Percentiles rank a stretch among this genome's conserved stretches.
These are phyloP conservation scores for Parmales sp. DNA, from an alignment of 108 stramenopile genomes.

Conservation along the genomic window DNA sequence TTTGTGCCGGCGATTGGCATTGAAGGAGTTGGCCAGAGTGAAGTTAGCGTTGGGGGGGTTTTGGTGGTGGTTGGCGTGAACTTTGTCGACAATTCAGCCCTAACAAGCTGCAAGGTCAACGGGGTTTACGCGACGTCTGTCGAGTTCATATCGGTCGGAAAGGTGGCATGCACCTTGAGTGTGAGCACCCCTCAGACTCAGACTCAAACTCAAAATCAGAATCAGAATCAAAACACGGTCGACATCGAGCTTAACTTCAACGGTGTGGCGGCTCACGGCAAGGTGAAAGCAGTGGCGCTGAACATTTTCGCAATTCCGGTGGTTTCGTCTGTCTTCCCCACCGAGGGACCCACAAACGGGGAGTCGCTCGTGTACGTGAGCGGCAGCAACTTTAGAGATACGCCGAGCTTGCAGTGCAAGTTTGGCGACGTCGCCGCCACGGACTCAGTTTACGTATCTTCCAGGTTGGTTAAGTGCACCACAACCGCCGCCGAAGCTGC, in stretches of 20 bases:
- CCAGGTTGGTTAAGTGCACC: neutral
- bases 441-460: neutral
- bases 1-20: neutral
- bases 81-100: neutral
- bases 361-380: neutral
- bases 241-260: neutral
- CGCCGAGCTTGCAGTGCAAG: neutral
- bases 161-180: neutral
- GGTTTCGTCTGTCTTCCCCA: neutral
- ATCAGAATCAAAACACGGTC: neutral
- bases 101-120: neutral
- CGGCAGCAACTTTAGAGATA: constrained; percentile 6
- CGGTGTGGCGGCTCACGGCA: neutral
- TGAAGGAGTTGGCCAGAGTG: neutral
- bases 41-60: neutral
- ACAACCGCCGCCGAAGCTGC: no score
- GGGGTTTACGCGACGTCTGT: neutral
- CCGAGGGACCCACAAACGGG: neutral
- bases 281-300: neutral
- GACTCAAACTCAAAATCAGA: neutral
- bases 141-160: neutral
- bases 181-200: no score
- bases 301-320: neutral
- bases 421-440: no score
- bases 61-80: neutral